These are phyloP conservation scores for Hypomyces perniciosus DNA, from an alignment of 2,329 filamentous ascomycete species.

Conservation along the genomic window DNA sequence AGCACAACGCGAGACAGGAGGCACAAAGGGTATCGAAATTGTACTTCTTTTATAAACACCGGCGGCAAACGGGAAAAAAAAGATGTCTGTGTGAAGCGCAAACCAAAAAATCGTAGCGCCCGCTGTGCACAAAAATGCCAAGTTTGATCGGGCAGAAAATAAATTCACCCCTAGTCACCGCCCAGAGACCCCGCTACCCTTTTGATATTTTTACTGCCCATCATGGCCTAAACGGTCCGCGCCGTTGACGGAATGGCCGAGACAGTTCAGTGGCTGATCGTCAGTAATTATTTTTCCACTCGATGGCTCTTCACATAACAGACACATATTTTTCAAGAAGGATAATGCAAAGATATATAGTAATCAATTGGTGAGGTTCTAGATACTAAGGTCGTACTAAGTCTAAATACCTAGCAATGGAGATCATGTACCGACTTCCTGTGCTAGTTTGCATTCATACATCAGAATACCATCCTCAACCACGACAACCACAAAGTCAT, in stretches of 20 bases:
- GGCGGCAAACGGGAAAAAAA: background rate
- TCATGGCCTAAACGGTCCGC: background rate
- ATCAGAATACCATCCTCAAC: background rate
- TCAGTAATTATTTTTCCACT: too few species aligned
- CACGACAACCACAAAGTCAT: background rate
- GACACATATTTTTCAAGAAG: too few species aligned
- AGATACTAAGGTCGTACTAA: too few species aligned
- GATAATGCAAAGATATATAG: too few species aligned
- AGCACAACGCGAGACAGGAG: background rate
- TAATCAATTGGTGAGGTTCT: too few species aligned
- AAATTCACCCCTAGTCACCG: slow-evolving; percentile 23
- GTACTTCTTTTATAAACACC: background rate
- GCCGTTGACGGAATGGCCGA: background rate
- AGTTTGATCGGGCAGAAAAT: slow-evolving; percentile 27
- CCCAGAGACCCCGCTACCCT: slow-evolving; percentile 15
- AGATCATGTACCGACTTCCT: too few species aligned
- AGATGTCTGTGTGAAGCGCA: background rate
- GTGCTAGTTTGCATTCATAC: too few species aligned
- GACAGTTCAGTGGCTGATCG: too few species aligned
- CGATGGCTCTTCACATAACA: background rate
- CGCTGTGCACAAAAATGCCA: slow-evolving; percentile 7
- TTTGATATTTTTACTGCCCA: slow-evolving; percentile 1
- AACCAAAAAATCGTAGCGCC: background rate
- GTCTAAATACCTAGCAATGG: too few species aligned
- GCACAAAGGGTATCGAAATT: background rate